These are phyloP conservation scores for Colletotrichum caudatum DNA, from an alignment of 2,329 filamentous ascomycete genomes.

Conservation along the genomic window DNA sequence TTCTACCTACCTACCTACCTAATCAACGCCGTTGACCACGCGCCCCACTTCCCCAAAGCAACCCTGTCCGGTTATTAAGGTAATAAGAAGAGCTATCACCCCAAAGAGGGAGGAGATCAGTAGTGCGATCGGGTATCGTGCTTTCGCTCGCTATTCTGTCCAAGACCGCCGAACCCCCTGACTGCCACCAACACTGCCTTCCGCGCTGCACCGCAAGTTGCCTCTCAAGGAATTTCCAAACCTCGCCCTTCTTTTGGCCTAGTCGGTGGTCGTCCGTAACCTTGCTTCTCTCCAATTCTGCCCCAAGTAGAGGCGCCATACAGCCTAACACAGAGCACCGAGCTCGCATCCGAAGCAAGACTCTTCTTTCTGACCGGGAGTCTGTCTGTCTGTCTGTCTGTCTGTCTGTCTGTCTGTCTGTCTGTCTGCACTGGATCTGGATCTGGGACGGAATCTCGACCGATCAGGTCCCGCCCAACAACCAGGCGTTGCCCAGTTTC, in stretches of 20 bases:
- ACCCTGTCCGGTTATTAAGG: constrained; percentile 39
- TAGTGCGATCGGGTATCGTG: constrained; percentile 28
- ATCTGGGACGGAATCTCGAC: constrained; percentile 14
- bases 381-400: no score
- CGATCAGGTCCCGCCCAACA: constrained; percentile 14
- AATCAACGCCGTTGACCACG: constrained; percentile 24
- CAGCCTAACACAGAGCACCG: constrained; percentile 2
- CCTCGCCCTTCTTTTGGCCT: background rate
- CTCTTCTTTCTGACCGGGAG: constrained; percentile 1
- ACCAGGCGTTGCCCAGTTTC: constrained; percentile 1
- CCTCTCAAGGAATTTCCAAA: background rate
- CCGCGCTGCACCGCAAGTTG: constrained; percentile 11
- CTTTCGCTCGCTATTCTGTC: constrained; percentile 26
- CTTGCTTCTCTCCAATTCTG: background rate
- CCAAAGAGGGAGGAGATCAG: constrained; percentile 37
- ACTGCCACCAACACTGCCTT: constrained; percentile 3
- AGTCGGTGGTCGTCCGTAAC: background rate
- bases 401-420: no score
- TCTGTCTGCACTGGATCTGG: constrained; percentile 4
- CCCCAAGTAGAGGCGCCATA: constrained; percentile 3
- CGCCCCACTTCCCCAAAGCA: constrained; percentile 43
- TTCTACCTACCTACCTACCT: constrained; percentile 13
- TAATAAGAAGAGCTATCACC: constrained; percentile 40
- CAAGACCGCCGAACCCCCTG: constrained; percentile 16
- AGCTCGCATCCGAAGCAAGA: constrained; percentile 32